Conservation (phyloP, 2,329 filamentous ascomycete species). For the Fusarium aywerte region DNA sequence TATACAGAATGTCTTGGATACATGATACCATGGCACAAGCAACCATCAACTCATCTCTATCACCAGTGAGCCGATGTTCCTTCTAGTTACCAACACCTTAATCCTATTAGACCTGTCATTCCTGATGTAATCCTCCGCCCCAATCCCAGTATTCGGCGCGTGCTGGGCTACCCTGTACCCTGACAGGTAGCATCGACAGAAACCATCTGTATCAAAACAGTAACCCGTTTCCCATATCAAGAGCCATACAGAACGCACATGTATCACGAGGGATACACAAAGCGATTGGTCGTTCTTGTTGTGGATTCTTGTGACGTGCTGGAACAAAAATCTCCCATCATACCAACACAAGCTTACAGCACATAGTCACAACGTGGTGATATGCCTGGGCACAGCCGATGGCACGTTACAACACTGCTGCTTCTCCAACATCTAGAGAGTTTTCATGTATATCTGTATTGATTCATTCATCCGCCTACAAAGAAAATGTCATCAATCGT, state of each 20-base stretch:
- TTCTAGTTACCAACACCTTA: neutral
- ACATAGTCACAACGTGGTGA: neutral
- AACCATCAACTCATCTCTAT: neutral
- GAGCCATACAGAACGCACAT: too few species aligned
- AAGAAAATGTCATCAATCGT: conserved; percentile 38
- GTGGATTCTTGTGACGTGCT: too few species aligned
- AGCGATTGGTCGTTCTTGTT: too few species aligned
- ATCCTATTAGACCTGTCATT: too few species aligned
- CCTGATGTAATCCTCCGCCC: neutral
- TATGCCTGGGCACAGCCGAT: too few species aligned
- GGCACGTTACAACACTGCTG: neutral
- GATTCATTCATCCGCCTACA: conserved; percentile 5
- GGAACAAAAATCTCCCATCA: too few species aligned
- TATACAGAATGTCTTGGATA: neutral
- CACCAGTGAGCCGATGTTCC: neutral
- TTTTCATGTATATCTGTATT: neutral
- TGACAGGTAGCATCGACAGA: neutral
- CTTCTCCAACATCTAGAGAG: neutral
- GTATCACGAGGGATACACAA: too few species aligned
- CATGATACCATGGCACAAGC: neutral
- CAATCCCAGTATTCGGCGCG: too few species aligned
- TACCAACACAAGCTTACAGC: too few species aligned
- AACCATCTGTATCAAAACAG: neutral
- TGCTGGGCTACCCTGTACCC: neutral
- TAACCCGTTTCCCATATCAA: too few species aligned